Base-by-base conservation (phyloP, 352 stramenopile species). In the Pythium sukuiense region DNA sequence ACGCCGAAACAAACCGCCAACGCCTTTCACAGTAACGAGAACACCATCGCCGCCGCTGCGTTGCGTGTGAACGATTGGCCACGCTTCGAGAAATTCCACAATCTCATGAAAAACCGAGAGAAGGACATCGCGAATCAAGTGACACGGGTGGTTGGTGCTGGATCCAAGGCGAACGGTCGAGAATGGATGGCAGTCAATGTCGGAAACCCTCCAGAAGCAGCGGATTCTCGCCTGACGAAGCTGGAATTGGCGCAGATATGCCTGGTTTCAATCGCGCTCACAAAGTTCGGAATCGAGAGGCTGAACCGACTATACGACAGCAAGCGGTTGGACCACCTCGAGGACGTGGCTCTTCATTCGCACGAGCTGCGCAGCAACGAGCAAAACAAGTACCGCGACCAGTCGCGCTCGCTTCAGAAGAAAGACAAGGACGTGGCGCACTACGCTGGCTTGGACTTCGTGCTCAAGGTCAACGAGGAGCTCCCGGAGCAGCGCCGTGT, bases 151-250 rank as follows among this genome's bases (percentile, higher is more conserved):
- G 35, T 65, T 32, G 1, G 26, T 6, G 26, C 20, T 8, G 24
- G 30, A 20, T 9, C 27, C 0, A 56, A 65, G 7, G 53, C 5
- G 12, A 46, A 54, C 6, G 35, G 32, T 18, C 50, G 32, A 6
- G 6, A 30, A 24, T 65, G 59, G 59, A 65, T 65, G 59, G 18
- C 35, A 6, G 16, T 6, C 30, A 65, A 65, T 18, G 37, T 65
- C 12, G 59, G 59, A 6, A 65, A 12, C 6, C 49, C 33, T 13
- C 59, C 59, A 16, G 50, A 56, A 16, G 45, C 26, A 3, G 7
- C 27, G 6, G 27, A 20, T 6, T 16, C 27, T 6, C 12, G 43
- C n/a, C 49, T 65, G 2, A 65, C 35, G 18, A 9, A 13, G 14
- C 2, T 26, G 2, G 37, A 65, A 8, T 26, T 59, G 0, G 24